Percentiles rank a stretch among this genome's conserved stretches.
Conservation (phyloP, 129 eudicot genomes). For the Cynara cardunculus region DNA sequence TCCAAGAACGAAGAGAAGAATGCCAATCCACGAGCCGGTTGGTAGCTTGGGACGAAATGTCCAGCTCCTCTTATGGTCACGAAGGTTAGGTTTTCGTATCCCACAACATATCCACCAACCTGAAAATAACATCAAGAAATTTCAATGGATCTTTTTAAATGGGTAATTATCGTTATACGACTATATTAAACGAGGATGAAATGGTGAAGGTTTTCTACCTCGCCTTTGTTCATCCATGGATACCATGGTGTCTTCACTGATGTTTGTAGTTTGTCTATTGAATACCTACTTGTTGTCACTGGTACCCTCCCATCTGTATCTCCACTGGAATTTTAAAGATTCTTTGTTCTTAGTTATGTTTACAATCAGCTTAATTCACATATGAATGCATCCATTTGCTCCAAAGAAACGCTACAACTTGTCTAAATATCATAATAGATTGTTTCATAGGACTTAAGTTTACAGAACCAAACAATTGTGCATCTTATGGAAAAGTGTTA, state of each 20-base stretch:
- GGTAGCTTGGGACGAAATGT: slow-evolving; percentile 62
- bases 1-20: slow-evolving; percentile 50
- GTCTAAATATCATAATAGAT: neutral
- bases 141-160: neutral
- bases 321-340: slow-evolving; percentile 37
- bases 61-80: slow-evolving; percentile 63
- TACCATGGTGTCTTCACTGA: slow-evolving; percentile 46
- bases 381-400: neutral
- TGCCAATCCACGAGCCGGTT: slow-evolving; percentile 50
- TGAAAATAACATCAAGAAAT: neutral
- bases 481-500: neutral
- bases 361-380: neutral
- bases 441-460: neutral
- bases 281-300: slow-evolving; percentile 45
- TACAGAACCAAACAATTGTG: neutral
- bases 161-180: neutral
- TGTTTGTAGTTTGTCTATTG: slow-evolving; percentile 36
- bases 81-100: slow-evolving; percentile 47
- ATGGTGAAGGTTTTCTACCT: slow-evolving; percentile 34
- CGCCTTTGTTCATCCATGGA: slow-evolving; percentile 48
- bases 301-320: slow-evolving; percentile 54
- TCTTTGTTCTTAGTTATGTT: neutral
- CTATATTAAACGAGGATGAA: neutral
- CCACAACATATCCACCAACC: slow-evolving; percentile 64
- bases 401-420: neutral